Conservation (phyloP, 2,329 filamentous ascomycete species). For the Sporothrix humicola region DNA sequence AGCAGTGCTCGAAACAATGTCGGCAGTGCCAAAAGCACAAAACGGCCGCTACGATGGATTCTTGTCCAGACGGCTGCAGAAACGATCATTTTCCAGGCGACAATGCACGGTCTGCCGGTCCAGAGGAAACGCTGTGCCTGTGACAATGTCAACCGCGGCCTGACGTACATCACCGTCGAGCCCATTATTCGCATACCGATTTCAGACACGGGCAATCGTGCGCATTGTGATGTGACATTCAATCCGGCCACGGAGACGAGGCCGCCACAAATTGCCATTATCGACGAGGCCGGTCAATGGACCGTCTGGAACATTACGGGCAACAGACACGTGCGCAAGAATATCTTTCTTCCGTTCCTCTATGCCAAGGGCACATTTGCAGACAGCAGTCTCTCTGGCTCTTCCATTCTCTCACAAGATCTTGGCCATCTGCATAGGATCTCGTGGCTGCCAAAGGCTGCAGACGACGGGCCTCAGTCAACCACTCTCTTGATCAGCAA, state of each 20-base stretch:
- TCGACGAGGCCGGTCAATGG: conserved; percentile 71
- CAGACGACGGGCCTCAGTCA: not conserved
- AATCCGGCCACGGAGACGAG: conserved; percentile 58
- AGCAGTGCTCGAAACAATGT: not conserved
- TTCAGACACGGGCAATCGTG: conserved; percentile 57
- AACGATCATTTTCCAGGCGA: conserved; percentile 59
- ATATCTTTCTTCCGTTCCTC: conserved; percentile 44
- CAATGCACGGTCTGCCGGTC: conserved; percentile 51
- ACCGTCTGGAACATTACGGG: conserved; percentile 66
- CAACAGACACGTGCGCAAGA: conserved; percentile 46
- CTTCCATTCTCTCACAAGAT: not conserved
- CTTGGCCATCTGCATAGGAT: conserved; percentile 34
- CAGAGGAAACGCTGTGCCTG: conserved; percentile 28
- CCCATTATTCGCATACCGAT: conserved; percentile 60
- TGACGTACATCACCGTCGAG: conserved; percentile 62
- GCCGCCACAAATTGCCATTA: conserved; percentile 66
- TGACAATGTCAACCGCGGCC: conserved; percentile 39
- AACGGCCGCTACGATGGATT: conserved; percentile 52
- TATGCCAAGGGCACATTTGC: conserved; percentile 49
- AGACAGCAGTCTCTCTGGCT: not conserved
- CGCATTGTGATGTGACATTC: conserved; percentile 69
- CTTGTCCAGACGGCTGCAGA: conserved; percentile 59
- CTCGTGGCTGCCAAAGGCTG: conserved; percentile 28
- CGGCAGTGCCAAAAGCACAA: conserved; percentile 38
- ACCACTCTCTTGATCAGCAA: conserved; percentile 42